phyloP scores from a whole-genome alignment of 139 green algal genomes.

The Dunaliella primolecta region DNA sequence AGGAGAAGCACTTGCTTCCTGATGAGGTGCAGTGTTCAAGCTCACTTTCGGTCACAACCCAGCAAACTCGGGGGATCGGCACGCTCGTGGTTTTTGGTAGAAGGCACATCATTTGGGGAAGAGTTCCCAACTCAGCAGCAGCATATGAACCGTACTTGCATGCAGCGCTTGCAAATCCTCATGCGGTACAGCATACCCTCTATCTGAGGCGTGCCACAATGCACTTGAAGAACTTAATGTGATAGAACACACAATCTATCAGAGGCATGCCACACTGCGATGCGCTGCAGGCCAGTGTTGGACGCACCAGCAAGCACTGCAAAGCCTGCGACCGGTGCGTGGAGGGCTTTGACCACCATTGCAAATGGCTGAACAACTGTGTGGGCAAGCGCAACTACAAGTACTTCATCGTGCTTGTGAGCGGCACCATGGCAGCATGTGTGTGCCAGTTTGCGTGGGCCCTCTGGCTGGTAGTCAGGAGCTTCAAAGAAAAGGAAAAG shows the following conservation, averaged over 20 bases:
- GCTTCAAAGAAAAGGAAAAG: slow-evolving; percentile 24
- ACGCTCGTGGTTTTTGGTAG: too few relatives aligned
- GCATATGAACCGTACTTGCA: too few relatives aligned
- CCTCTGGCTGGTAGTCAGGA: slow-evolving; percentile 43
- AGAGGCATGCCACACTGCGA: not conserved
- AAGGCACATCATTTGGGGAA: too few relatives aligned
- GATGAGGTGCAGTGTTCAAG: too few relatives aligned
- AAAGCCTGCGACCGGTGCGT: slow-evolving; percentile 68
- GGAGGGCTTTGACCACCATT: slow-evolving; percentile 78
- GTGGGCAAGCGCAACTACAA: slow-evolving; percentile 69
- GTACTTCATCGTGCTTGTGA: slow-evolving; percentile 61
- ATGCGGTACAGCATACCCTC: too few relatives aligned
- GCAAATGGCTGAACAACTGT: slow-evolving; percentile 79
- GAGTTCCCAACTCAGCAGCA: too few relatives aligned
- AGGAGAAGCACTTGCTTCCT: too few relatives aligned
- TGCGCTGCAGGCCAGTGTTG: slow-evolving; percentile 43
- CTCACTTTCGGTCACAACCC: too few relatives aligned
- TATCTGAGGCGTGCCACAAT: too few relatives aligned
- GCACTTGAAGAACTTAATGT: too few relatives aligned
- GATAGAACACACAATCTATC: not conserved
- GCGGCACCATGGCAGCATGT: slow-evolving; percentile 28
- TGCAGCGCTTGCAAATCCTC: too few relatives aligned
- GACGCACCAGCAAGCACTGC: slow-evolving; percentile 70
- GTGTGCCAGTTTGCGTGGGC: slow-evolving; percentile 39
- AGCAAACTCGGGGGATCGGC: too few relatives aligned